Evolutionary conservation across 169 alveolate species (phyloP), one percentile per base, ranked within the genome.

Genomic region (Cryptosporidium viatorum): DNA sequence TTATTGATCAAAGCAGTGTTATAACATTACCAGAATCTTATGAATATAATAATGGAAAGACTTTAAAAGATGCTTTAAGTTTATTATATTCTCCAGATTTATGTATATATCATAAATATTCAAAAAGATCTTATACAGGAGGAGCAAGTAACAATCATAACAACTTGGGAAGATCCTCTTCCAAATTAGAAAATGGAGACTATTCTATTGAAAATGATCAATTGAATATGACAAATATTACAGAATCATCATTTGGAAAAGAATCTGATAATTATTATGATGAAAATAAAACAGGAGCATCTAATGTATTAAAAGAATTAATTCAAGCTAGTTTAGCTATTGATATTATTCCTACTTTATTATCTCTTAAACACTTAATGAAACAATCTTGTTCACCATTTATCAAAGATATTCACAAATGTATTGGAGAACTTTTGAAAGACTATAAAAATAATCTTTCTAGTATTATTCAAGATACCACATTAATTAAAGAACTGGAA

Each of bases 261-360:
- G 52, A 45, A 16, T 7, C 55, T 12, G 55, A 48, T 48, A 14
- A 9, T 48, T 48, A 12, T 48, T 45, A 14, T 12, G 55, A 48
- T 55, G 67, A 18, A 9, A 55, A 26, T 55, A 70, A 70, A 26
- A 73, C 21, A 21, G 35, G 62, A 9, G 50, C 86, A 31, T 21
- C 69, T 1, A 62, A 59, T 59, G 37, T 74, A 16, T 45, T 80
- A 37, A 80, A 80, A 65, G 89, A 80, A 45, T 48, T 80, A 62
- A 80, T 80, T 41, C 89, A 80, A 60, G 89, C 89, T 23, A 80
- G 89, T 37, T 37, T 80, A 41, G 89, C 89, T 23, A 80, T 80
- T 62, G 89, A 80, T 43, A 80, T 80, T 59, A 62, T 80, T 37
- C 89, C 89, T 12, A 80, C 89, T 1, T 18, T 80, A 50, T 41